A percentile compares a stretch with the other conserved stretches of the same genome.
Evolutionary conservation across 352 stramenopile genomes (phyloP).

Genomic region (Phytophthora foliorum): DNA sequence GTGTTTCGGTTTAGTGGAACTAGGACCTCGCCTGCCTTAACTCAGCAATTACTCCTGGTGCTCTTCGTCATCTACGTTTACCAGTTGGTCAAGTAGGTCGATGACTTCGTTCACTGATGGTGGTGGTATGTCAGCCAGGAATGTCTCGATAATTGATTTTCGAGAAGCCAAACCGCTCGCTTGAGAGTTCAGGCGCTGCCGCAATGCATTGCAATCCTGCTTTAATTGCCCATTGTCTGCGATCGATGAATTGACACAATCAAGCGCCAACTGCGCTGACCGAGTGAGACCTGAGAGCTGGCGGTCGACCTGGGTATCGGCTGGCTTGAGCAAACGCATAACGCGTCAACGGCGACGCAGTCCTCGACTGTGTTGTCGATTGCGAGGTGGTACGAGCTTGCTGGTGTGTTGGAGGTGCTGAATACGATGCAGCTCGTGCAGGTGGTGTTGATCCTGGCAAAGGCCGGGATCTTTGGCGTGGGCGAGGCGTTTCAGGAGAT

Average conservation of each 20-base stretch:
- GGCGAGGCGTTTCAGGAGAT: no score
- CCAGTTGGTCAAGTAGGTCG: neutral
- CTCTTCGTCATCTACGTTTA: neutral
- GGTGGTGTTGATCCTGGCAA: no score
- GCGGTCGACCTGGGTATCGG: neutral
- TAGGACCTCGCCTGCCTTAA: neutral
- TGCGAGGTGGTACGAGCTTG: no score
- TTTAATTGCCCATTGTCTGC: conserved; percentile 2
- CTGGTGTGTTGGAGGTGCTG: no score
- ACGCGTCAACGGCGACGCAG: no score
- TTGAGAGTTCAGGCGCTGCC: neutral
- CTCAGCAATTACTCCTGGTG: neutral
- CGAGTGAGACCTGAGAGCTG: neutral
- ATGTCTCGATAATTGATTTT: neutral
- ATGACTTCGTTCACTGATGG: neutral
- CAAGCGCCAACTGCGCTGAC: conserved; percentile 1
- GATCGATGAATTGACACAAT: conserved; percentile 4
- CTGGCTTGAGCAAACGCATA: neutral
- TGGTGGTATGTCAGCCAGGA: neutral
- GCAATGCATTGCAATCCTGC: conserved; percentile 1
- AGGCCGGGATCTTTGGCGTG: no score
- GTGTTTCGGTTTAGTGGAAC: neutral
- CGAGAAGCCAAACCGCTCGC: neutral
- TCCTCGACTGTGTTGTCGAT: no score
- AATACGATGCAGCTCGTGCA: no score